phyloP scores from a whole-genome alignment of 441 rosid genomes.

The Pelargonium australe region DNA sequence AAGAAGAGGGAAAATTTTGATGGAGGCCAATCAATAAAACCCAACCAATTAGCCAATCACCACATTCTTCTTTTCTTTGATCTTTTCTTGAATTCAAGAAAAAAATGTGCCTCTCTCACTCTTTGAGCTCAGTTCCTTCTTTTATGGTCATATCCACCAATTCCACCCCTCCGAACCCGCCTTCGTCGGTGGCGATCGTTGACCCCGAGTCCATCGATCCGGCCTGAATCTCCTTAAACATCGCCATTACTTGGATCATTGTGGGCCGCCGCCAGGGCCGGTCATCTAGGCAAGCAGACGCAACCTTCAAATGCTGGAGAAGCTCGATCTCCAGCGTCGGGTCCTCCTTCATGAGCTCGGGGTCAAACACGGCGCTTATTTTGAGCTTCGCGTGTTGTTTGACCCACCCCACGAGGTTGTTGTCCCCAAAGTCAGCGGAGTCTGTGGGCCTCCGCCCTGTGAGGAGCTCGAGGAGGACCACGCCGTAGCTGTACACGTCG shows the following conservation, averaged over 20 bases:
- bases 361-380: slow-evolving; percentile 84
- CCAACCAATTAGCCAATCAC: too few species aligned
- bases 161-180: neutral
- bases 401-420: slow-evolving; percentile 92
- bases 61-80: too few species aligned
- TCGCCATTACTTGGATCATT: neutral
- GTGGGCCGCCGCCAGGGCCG: neutral
- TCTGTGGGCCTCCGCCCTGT: slow-evolving; percentile 89
- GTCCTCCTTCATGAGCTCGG: slow-evolving; percentile 24
- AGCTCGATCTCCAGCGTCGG: neutral
- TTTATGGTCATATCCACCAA: neutral
- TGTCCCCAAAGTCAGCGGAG: slow-evolving; percentile 92
- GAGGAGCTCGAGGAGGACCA: slow-evolving; percentile 71
- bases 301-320: neutral
- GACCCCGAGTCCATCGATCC: neutral
- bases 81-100: too few species aligned
- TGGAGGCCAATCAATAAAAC: neutral
- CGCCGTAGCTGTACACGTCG: slow-evolving; percentile 84
- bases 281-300: neutral
- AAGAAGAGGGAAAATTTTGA: neutral
- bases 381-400: slow-evolving; percentile 82
- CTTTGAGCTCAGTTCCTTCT: slow-evolving; percentile 1
- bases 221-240: neutral
- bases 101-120: neutral
- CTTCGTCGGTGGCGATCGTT: neutral